Evolutionary conservation across 208 protist genomes (phyloP), one percentile per base, ranked within the genome.

Genomic region (Crithidia mellificae): DNA sequence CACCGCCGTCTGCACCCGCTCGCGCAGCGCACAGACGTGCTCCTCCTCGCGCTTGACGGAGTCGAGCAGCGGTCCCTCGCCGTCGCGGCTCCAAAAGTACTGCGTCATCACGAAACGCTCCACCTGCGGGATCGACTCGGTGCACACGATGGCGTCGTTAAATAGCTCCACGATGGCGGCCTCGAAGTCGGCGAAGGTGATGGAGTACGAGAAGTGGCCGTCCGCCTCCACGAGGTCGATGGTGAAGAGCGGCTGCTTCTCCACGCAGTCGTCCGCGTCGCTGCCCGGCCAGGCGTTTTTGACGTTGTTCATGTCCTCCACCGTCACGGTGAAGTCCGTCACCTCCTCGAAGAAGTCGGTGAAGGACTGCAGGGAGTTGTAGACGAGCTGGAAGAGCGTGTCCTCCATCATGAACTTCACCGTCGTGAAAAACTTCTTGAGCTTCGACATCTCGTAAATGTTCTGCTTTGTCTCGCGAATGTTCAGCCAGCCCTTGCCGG

Each of bases 401-500:
- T 98, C 94, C 77, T 98, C 89, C 98, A 99, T 99, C 94, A 98
- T 98, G 68, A 98, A 98, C 74, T 94, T 96, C 58, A 99, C 96
- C 22, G 94, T 97, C 46, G 79, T 95, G 71, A 99, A 97, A 78
- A 99, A 97, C 65, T 97, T 98, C 82, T 98, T 98, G 7, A 99
- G 92, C 81, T 99, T 99, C 39, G 90, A 97, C 66, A 98, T 94
- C 43, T 98, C 97, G 83, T 99, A 99, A 32, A 98, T 96, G 49
- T 98, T 92, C 63, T 96, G 83, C 66, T 93, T 95, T 27, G 75
- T 85, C 72, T 99, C 98, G 36, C 89, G 72, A 51, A 99, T 80
- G 79, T 99, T 99, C 47, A 99, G 87, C 97, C 98, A 99, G n/a
- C 98, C 98, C 74, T 99, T 99, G 27, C 96, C 97, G 6, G 98